phyloP scores from a whole-genome alignment of 345 rosid species.

The Citrus cavaleriei region DNA sequence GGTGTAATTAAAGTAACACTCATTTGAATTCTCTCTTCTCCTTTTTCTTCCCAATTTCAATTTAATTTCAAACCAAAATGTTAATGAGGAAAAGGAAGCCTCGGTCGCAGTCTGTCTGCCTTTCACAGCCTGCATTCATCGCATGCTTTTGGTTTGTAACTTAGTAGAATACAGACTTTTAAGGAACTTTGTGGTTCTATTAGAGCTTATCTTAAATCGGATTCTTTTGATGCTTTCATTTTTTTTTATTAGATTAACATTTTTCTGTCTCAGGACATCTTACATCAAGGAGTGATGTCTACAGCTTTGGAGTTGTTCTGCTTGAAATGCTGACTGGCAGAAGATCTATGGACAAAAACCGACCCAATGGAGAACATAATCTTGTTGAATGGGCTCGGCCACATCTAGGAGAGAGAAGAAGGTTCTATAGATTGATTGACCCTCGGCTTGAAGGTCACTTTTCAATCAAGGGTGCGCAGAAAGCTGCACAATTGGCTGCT shows the following conservation, averaged over 20 bases:
- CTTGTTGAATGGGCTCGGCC: slow-evolving; percentile 90
- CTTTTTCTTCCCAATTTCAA: not conserved
- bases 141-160: not conserved
- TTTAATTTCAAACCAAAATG: not conserved
- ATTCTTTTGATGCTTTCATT: not conserved
- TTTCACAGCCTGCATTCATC: not conserved
- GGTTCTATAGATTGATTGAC: slow-evolving; percentile 71
- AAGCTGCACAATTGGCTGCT: slow-evolving; percentile 74
- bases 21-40: not conserved
- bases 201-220: not conserved
- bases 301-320: slow-evolving; percentile 81
- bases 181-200: not conserved
- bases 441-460: slow-evolving; percentile 82
- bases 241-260: not conserved
- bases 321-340: slow-evolving; percentile 80
- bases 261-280: slow-evolving; percentile 56
- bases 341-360: slow-evolving; percentile 76
- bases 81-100: not conserved
- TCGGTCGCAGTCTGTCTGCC: not conserved
- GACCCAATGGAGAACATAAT: slow-evolving; percentile 77
- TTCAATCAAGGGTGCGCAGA: slow-evolving; percentile 74
- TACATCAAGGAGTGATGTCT: slow-evolving; percentile 79
- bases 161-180: not conserved
- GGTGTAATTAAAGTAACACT: slow-evolving; percentile 17
- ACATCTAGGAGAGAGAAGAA: slow-evolving; percentile 69